Base-by-base conservation (phyloP, 1,284 basidiomycete genomes). In the Flammula alnicola region DNA sequence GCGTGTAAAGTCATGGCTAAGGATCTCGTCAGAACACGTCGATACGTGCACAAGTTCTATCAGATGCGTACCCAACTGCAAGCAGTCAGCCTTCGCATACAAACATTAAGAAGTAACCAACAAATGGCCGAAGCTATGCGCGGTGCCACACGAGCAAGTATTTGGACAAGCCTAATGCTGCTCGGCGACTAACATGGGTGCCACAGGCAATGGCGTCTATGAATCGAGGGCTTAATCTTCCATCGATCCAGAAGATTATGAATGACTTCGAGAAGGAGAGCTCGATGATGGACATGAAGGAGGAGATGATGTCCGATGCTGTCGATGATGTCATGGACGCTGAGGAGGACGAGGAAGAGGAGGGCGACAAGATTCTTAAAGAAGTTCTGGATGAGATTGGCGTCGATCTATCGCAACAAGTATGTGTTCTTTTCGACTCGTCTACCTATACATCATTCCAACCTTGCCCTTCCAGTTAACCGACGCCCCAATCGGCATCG, bases 91-190 rank as follows among this genome's bases (percentile, higher is more conserved):
- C 76, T 99, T 51, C 83, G 97, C 55, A 97, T 99, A 78, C 97
- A 99, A 72, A 95, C 95, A 4, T 76, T 99, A 49, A 78, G 97
- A 57, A 95, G 92, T 63, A 98, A 98, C 66, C 95, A 99, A 70
- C 94, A 97, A 74, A 99, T 99, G 97, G 95, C 95, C 1, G 93
- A 95, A 50, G 96, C 97, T 1, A 99, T 99, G 97, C 88, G 93
- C 62, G 97, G 97, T 29, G 97, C 97, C 9, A 97, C 95, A 25
- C 83, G 91, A 62, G 95, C 96, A 67, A 62, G 89, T 70, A 17
- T 40, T 38, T 39, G 44, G 35, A 22, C 38, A 39, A 30, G 14
- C 40, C 51, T 11, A n/a, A 33, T 9, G 19, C 5, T 38, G 46
- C 42, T 12, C 11, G 32, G 40, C 17, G 42, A 32, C 49, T 49